Base-by-base conservation (phyloP, 306 rosid species). In the Sophora flavescens region DNA sequence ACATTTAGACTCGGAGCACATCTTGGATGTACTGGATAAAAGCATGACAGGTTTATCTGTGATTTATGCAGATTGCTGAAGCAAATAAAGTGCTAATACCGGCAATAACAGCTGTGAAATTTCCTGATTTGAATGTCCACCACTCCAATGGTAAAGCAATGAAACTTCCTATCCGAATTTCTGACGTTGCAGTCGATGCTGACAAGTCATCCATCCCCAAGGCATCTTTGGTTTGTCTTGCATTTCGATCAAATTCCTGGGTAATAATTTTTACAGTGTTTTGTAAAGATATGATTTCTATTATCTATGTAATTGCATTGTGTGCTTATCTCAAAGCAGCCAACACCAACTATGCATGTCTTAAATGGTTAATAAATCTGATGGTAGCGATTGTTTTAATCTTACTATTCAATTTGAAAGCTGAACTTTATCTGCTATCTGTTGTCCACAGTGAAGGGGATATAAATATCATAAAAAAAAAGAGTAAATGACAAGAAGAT, bases 231-330 rank as follows among this genome's bases (percentile, higher is more conserved):
- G 32, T 90, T 15, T 89, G 97, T 71, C 92, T 95, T 80, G 80
- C 90, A 64, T 95, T 95, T 85, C 94, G 97, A 69, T 93, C 93
- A 78, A 90, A 54, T 89, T 87, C 97, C 35, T 88, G 85, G 97
- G 97, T 91, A 76, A 61, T 6, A 47, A 59, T 42, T 60, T 78
- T 13, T 12, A 62, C 57, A 50, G 12, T 61, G 42, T 76, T 60
- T 84, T 54, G 48, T 74, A 36, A 80, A 58, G 33, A 70, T 45
- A 8, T 54, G 36, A 44, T 57, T 69, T 75, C 18, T 64, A 9
- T 64, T 8, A 68, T 71, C 35, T 35, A 33, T 63, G 51, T 15
- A 56, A 39, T 59, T 47, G 9, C 22, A 8, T 35, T 51, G 35
- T 74, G 54, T 72, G 72, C 72, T 64, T 67, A 30, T 66, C 63